These are phyloP conservation scores for Ophiobolus disseminans DNA, from an alignment of 2,329 filamentous ascomycete genomes.

Conservation along the genomic window DNA sequence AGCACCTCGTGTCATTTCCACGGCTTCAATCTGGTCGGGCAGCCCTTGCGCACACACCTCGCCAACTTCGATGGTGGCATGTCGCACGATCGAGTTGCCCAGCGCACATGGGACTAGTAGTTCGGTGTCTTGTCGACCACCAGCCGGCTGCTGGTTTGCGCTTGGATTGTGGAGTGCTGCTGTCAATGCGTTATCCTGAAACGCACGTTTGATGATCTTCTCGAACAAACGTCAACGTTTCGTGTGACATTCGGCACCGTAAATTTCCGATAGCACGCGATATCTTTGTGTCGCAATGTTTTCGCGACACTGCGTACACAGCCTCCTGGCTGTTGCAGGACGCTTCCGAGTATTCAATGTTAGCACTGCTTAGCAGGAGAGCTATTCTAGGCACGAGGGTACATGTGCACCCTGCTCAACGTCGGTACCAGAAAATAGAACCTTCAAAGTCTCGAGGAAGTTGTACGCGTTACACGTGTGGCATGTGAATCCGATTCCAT, in stretches of 20 bases:
- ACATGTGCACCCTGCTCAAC: conserved; percentile 8
- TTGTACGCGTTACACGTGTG: too few relatives aligned
- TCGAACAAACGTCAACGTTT: conserved; percentile 31
- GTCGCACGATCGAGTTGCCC: conserved; percentile 1
- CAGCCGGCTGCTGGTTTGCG: conserved; percentile 1
- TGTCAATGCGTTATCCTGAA: conserved; percentile 23
- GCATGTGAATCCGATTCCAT: too few relatives aligned
- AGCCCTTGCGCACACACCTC: too few relatives aligned
- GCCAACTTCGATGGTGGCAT: too few relatives aligned
- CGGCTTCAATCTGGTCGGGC: too few relatives aligned
- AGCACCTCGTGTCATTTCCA: too few relatives aligned
- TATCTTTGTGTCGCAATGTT: conserved; percentile 15
- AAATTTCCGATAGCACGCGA: conserved; percentile 13
- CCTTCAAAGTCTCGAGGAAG: too few relatives aligned
- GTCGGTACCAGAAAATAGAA: conserved; percentile 20
- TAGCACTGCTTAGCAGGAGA: conserved; percentile 1
- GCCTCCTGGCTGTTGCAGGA: background rate
- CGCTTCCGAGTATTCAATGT: conserved; percentile 1
- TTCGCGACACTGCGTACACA: conserved; percentile 2
- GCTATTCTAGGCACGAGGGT: conserved; percentile 13
- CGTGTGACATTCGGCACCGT: conserved; percentile 25
- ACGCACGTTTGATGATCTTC: conserved; percentile 27
- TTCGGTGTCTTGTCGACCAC: background rate
- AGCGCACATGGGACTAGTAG: background rate
- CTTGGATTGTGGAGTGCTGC: background rate